These are phyloP conservation scores for Dendryphion nanum DNA, from an alignment of 2,329 filamentous ascomycete genomes.

Conservation along the genomic window DNA sequence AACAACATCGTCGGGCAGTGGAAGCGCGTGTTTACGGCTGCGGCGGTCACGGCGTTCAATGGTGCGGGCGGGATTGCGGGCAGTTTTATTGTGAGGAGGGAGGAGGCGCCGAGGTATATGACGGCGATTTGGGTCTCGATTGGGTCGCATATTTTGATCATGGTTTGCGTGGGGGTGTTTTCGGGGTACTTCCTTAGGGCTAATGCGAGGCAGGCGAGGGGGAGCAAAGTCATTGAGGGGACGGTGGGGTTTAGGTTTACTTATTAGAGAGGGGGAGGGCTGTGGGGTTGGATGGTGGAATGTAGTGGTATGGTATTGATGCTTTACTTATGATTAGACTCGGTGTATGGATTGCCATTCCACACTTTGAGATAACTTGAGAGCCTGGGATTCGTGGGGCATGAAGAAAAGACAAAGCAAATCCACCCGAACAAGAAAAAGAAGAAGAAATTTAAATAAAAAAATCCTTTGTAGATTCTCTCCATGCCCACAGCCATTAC, in stretches of 20 bases:
- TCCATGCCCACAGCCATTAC: too few species aligned
- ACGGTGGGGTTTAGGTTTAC: constrained; percentile 48
- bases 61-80: constrained; percentile 65
- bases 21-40: constrained; percentile 63
- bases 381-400: too few species aligned
- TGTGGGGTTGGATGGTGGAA: constrained; percentile 15
- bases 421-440: too few species aligned
- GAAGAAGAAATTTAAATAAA: too few species aligned
- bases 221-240: constrained; percentile 52
- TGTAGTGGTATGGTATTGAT: constrained; percentile 26
- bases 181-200: constrained; percentile 53
- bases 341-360: too few species aligned
- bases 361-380: too few species aligned
- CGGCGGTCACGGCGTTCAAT: constrained; percentile 60
- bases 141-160: constrained; percentile 60
- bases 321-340: too few species aligned
- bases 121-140: constrained; percentile 69
- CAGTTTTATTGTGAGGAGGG: constrained; percentile 62
- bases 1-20: constrained; percentile 56
- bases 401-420: too few species aligned
- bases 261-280: constrained; percentile 33
- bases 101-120: constrained; percentile 61
- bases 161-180: constrained; percentile 53
- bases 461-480: too few species aligned
- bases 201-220: constrained; percentile 51